Conservation (phyloP, 2,329 filamentous ascomycete genomes). For the Neopestalotiopsis clavispora region DNA sequence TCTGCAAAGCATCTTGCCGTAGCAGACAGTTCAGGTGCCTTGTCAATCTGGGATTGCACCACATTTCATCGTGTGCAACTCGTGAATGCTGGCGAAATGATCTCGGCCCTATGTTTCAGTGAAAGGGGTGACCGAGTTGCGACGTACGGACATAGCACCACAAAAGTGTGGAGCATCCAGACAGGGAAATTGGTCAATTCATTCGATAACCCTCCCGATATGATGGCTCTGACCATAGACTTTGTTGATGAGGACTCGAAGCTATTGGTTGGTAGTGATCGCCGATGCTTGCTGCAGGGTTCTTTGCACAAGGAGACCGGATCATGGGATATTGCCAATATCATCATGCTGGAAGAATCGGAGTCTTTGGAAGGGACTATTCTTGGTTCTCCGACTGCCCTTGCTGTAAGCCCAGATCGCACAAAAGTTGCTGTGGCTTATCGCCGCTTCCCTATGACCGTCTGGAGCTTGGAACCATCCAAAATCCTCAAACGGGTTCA, state of each 20-base stretch:
- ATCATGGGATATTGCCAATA: not conserved
- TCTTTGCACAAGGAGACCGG: not conserved
- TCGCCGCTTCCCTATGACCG: slow-evolving; percentile 12
- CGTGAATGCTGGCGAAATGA: not conserved
- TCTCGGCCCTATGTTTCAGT: slow-evolving; percentile 14
- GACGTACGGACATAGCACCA: slow-evolving; percentile 19
- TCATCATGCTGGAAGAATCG: slow-evolving; percentile 2
- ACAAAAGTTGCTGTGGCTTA: slow-evolving; percentile 13
- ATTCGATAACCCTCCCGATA: slow-evolving; percentile 6
- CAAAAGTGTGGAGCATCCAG: slow-evolving; percentile 20
- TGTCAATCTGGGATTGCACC: slow-evolving; percentile 17
- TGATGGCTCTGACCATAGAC: slow-evolving; percentile 4
- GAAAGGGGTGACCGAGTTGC: slow-evolving; percentile 18
- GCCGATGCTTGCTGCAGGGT: not conserved
- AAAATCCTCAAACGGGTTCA: slow-evolving; percentile 14
- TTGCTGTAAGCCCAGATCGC: slow-evolving; percentile 10
- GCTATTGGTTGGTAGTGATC: slow-evolving; percentile 7
- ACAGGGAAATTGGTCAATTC: slow-evolving; percentile 10
- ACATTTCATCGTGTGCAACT: not conserved
- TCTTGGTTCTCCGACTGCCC: slow-evolving; percentile 1
- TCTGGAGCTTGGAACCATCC: slow-evolving; percentile 5
- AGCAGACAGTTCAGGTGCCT: not conserved
- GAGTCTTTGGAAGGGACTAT: slow-evolving; percentile 12
- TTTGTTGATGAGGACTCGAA: slow-evolving; percentile 4
- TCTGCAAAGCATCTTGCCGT: slow-evolving; percentile 20